Percentiles rank a stretch among this genome's conserved stretches.
phyloP scores from a whole-genome alignment of 202 grass and related monocot species.

The Saccharum hybrid region DNA sequence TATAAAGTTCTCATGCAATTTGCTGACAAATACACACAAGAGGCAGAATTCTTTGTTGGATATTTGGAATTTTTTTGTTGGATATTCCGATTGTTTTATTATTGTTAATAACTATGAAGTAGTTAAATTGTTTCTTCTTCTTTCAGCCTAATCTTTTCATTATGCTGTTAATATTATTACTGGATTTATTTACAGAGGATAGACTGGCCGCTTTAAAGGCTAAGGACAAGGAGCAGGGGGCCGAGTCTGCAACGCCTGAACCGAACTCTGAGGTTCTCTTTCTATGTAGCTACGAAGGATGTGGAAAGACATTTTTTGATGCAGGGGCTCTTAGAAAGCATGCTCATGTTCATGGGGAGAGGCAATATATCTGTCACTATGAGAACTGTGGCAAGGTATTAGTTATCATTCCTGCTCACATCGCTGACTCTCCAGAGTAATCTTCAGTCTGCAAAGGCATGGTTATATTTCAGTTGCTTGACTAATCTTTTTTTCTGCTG shows the following conservation, averaged over 20 bases:
- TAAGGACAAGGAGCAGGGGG: slow-evolving; percentile 60
- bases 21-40: neutral
- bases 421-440: neutral
- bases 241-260: slow-evolving; percentile 57
- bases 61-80: neutral
- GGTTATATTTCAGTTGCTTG: neutral
- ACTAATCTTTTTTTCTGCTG: slow-evolving; percentile 39
- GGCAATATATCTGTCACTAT: slow-evolving; percentile 81
- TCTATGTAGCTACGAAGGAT: slow-evolving; percentile 89
- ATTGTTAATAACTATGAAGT: neutral
- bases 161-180: slow-evolving; percentile 13
- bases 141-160: slow-evolving; percentile 14
- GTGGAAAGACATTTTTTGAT: slow-evolving; percentile 86
- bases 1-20: neutral
- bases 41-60: neutral
- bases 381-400: slow-evolving; percentile 85
- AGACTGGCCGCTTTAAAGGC: slow-evolving; percentile 70
- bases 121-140: neutral
- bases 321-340: slow-evolving; percentile 78
- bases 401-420: neutral
- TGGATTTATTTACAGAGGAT: slow-evolving; percentile 63
- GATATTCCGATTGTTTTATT: neutral
- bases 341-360: slow-evolving; percentile 81
- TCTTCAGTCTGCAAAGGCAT: neutral
- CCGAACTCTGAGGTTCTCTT: slow-evolving; percentile 84